Percentiles rank a stretch among this genome's conserved stretches.
These are phyloP conservation scores for Ogataea nitratoaversa DNA, from an alignment of 805 yeast genomes.

Conservation along the genomic window DNA sequence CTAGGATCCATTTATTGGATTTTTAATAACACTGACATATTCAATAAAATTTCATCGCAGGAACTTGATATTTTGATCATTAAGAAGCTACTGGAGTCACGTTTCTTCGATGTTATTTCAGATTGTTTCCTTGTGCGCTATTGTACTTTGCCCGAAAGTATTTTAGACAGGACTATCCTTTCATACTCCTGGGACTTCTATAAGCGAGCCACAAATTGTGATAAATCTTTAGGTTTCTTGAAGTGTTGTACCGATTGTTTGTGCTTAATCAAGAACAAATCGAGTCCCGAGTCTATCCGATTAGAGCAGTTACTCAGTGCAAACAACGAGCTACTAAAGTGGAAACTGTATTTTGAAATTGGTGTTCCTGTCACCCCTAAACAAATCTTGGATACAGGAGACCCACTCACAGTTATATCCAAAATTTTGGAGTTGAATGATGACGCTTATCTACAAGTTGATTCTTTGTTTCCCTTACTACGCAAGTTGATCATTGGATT, in stretches of 20 bases:
- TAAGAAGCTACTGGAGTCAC: slow-evolving; percentile 18
- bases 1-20: slow-evolving; percentile 28
- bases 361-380: slow-evolving; percentile 31
- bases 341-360: slow-evolving; percentile 26
- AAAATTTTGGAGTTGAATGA: slow-evolving; percentile 50
- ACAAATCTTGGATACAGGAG: slow-evolving; percentile 18
- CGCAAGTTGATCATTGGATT: slow-evolving; percentile 39
- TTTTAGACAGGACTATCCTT: slow-evolving; percentile 9
- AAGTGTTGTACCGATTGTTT: slow-evolving; percentile 21
- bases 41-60: slow-evolving; percentile 18
- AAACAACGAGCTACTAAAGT: slow-evolving; percentile 18
- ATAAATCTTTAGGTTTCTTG: slow-evolving; percentile 24
- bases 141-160: slow-evolving; percentile 13
- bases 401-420: slow-evolving; percentile 23
- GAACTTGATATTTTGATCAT: slow-evolving; percentile 22
- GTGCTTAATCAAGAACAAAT: slow-evolving; percentile 8
- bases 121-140: slow-evolving; percentile 15
- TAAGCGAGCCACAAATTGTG: slow-evolving; percentile 27
- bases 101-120: slow-evolving; percentile 16
- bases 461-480: slow-evolving; percentile 38
- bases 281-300: neutral
- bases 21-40: slow-evolving; percentile 21
- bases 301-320: slow-evolving; percentile 21
- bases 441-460: slow-evolving; percentile 42
- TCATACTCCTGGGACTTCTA: slow-evolving; percentile 26